Percentiles rank a stretch among this genome's conserved stretches.
Conservation (phyloP, 2,329 filamentous ascomycete genomes). For the Aspergillus arachidicola region DNA sequence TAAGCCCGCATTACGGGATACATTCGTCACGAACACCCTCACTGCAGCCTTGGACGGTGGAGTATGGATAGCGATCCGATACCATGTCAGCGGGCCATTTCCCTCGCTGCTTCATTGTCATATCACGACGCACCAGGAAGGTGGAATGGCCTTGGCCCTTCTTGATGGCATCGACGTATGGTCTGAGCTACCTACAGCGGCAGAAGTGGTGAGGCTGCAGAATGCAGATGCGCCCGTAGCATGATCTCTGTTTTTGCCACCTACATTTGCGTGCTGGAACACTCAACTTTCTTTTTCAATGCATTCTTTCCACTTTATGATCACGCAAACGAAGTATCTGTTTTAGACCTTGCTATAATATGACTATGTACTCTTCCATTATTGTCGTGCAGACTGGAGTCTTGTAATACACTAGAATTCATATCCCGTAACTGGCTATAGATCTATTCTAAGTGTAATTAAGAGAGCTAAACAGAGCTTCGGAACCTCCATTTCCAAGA, state of each 20-base stretch:
- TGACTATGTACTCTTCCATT: background rate
- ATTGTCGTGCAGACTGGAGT: background rate
- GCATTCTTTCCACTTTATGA: background rate
- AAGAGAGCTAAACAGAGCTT: background rate
- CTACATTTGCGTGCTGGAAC: background rate
- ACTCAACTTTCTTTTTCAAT: background rate
- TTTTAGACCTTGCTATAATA: background rate
- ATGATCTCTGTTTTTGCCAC: background rate
- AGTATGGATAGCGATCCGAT: slow-evolving; percentile 1
- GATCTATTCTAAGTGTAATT: background rate
- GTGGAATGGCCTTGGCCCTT: background rate
- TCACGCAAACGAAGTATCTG: background rate
- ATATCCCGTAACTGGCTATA: background rate
- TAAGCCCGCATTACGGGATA: background rate
- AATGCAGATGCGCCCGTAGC: background rate
- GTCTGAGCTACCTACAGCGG: background rate
- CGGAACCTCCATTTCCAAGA: too few species aligned
- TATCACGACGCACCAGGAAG: slow-evolving; percentile 3
- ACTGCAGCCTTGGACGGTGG: background rate
- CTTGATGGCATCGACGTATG: slow-evolving; percentile 1
- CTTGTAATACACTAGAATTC: background rate
- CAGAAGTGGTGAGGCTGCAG: background rate
- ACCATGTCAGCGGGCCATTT: background rate
- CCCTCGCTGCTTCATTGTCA: slow-evolving; percentile 2
- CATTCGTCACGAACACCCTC: background rate